Base-by-base conservation (phyloP, 768 basidiomycete species). In the Jaapia argillacea region DNA sequence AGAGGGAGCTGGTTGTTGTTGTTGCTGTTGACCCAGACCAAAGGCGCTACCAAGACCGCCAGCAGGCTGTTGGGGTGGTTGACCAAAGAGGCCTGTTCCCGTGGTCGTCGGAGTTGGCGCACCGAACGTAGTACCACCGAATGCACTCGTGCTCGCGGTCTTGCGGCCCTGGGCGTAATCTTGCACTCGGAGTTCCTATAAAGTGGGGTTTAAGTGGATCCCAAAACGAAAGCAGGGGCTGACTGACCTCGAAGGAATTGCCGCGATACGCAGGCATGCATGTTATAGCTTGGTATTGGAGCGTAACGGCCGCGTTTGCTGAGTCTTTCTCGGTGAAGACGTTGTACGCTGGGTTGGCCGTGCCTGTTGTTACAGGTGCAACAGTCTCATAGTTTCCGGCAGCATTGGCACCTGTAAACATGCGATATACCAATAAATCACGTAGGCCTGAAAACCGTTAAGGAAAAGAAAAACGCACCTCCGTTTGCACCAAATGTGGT, bases 231-330 rank as follows among this genome's bases (percentile, higher is more conserved):
- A 38, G 21, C 20, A 38, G 37, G 22, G 12, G 37, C 7, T 22
- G n/a, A 54, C 62, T 46, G 47, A 66, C 48, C 56, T 69, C 56
- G 48, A 86, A 74, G 18, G 88, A 92, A 47, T 74, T 79, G 33
- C 83, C 81, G 46, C 72, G 63, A 56, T 91, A 94, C 14, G 72
- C 71, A 13, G 84, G 84, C 72, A 84, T 87, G 49, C 81, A 81
- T 14, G 81, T 74, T 43, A 90, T 89, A 27, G 80, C 74, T 60
- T 93, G 89, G 59, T 84, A 94, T 48, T 85, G 81, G 33, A 83
- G 66, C 4, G 66, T 75, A 10, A 62, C 45, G 40, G 41, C 66
- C 14, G 65, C 50, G 45, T 63, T 71, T 6, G 63, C 56, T 13
- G 64, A 52, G 50, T 92, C 89, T 52, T 87, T 87, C 55, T 92